Conservation (phyloP, 2,329 filamentous ascomycete genomes). For the Aspergillus puulaauensis region DNA sequence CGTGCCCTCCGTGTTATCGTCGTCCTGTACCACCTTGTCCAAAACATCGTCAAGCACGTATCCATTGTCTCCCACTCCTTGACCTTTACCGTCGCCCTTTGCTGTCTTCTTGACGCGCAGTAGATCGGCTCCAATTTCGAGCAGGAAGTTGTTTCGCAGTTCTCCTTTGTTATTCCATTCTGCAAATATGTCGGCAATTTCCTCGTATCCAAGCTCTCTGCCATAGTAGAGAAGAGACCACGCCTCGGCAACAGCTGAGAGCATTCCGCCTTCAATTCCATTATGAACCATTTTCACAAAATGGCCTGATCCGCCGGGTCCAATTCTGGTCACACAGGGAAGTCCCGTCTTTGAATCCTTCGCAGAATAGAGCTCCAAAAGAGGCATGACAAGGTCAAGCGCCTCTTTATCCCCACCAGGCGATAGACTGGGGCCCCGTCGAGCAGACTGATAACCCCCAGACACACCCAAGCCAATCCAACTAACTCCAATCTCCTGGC, state of each 20-base stretch:
- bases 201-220: slow-evolving; percentile 58
- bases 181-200: slow-evolving; percentile 60
- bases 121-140: slow-evolving; percentile 64
- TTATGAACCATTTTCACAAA: slow-evolving; percentile 78
- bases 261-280: slow-evolving; percentile 72
- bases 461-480: slow-evolving; percentile 69
- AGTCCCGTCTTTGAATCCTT: slow-evolving; percentile 58
- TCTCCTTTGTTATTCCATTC: slow-evolving; percentile 62
- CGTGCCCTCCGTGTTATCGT: slow-evolving; percentile 65
- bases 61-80: slow-evolving; percentile 34
- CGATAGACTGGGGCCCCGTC: slow-evolving; percentile 66
- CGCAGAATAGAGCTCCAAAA: slow-evolving; percentile 61
- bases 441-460: slow-evolving; percentile 67
- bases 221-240: slow-evolving; percentile 63
- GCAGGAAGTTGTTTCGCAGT: slow-evolving; percentile 60
- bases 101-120: slow-evolving; percentile 52
- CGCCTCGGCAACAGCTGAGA: slow-evolving; percentile 62
- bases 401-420: slow-evolving; percentile 61
- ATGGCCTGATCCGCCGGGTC: slow-evolving; percentile 64
- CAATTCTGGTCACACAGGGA: slow-evolving; percentile 61
- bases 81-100: slow-evolving; percentile 32
- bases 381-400: slow-evolving; percentile 59
- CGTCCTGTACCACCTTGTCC: slow-evolving; percentile 71
- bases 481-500: slow-evolving; percentile 57
- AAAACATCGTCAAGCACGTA: slow-evolving; percentile 62